Conservation (phyloP, 176 grass and related monocot genomes). For the Miscanthus lutarioriparius region DNA sequence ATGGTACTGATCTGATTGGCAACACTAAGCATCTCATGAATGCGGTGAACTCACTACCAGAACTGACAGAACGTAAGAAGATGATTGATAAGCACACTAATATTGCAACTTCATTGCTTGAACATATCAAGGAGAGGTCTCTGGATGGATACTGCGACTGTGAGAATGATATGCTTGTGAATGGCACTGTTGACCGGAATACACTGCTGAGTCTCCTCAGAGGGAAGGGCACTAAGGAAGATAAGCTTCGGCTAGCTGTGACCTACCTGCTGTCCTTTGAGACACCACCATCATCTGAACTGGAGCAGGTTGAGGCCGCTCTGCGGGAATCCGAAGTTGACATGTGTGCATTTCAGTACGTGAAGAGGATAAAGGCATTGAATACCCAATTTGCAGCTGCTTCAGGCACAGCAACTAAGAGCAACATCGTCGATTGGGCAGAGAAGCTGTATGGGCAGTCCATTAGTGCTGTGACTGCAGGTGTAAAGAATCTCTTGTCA, state of each 20-base stretch:
- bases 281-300: slow-evolving; percentile 55
- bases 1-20: slow-evolving; percentile 89
- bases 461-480: slow-evolving; percentile 78
- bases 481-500: slow-evolving; percentile 95
- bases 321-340: slow-evolving; percentile 80
- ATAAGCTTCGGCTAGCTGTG: slow-evolving; percentile 85
- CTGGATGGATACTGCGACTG: slow-evolving; percentile 76
- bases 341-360: slow-evolving; percentile 84
- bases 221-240: slow-evolving; percentile 88
- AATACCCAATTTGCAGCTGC: slow-evolving; percentile 73
- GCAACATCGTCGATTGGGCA: slow-evolving; percentile 96
- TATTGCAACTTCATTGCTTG: slow-evolving; percentile 80
- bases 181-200: slow-evolving; percentile 67
- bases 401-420: slow-evolving; percentile 74
- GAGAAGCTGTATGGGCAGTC: slow-evolving; percentile 97
- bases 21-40: slow-evolving; percentile 95
- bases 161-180: slow-evolving; percentile 84
- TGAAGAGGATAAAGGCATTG: slow-evolving; percentile 89
- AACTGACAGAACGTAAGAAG: slow-evolving; percentile 87
- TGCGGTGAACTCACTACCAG: slow-evolving; percentile 87
- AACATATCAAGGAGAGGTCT: slow-evolving; percentile 85
- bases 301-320: slow-evolving; percentile 76
- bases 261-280: slow-evolving; percentile 90
- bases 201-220: slow-evolving; percentile 64
- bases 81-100: slow-evolving; percentile 96